A percentile compares a stretch with the other conserved stretches of the same genome.
Conservation (phyloP, 805 yeast genomes). For the Myxozyma nipponensis region DNA sequence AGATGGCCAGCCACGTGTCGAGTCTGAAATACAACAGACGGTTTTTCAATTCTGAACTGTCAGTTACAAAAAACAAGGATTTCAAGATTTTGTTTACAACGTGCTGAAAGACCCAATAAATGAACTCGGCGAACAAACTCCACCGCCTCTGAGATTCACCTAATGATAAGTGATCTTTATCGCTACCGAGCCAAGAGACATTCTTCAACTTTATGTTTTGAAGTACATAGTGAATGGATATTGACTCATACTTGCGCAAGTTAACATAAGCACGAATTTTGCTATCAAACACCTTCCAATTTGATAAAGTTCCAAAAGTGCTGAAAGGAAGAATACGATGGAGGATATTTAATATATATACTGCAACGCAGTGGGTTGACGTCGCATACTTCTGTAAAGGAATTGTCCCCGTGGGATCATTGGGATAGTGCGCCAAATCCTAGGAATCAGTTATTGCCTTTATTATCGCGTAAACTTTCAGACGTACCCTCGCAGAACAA, state of each 20-base stretch:
- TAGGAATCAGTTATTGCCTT: no score
- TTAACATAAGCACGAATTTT: conserved; percentile 36
- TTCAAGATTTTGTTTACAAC: conserved; percentile 49
- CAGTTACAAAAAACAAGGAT: conserved; percentile 65
- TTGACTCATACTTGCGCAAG: conserved; percentile 39
- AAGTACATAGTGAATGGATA: conserved; percentile 38
- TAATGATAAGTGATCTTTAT: conserved; percentile 34
- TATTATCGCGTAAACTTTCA: no score
- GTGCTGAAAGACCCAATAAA: conserved; percentile 55
- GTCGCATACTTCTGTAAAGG: neutral
- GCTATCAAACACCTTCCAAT: neutral
- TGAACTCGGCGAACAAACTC: conserved; percentile 41
- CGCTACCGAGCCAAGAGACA: conserved; percentile 50
- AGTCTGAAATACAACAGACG: conserved; percentile 53
- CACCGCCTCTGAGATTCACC: conserved; percentile 44
- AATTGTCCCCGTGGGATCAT: no score
- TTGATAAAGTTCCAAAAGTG: conserved; percentile 8
- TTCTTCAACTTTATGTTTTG: conserved; percentile 43
- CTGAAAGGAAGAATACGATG: conserved; percentile 8
- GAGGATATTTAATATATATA: conserved; percentile 9
- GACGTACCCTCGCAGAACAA: conserved; percentile 8
- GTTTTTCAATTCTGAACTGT: conserved; percentile 42
- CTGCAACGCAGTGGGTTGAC: conserved; percentile 1
- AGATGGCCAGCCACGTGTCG: conserved; percentile 49
- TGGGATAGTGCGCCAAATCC: no score